Percentiles rank a stretch among this genome's conserved stretches.
phyloP scores from a whole-genome alignment of 2,329 filamentous ascomycete species.

The Ceratocystiopsis sp. region DNA sequence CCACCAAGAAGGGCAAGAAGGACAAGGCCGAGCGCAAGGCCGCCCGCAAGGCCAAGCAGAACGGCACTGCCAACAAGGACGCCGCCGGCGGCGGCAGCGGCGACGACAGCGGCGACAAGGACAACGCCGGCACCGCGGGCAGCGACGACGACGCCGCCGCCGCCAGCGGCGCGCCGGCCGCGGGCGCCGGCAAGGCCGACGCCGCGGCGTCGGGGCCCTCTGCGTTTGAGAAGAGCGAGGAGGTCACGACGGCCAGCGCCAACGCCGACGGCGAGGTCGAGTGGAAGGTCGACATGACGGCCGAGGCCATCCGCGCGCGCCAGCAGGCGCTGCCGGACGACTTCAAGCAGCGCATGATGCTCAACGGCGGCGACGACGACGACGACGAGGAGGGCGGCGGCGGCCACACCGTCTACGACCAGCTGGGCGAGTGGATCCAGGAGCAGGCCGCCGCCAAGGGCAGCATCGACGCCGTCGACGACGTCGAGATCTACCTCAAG shows the following conservation, averaged over 20 bases:
- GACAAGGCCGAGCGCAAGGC: slow-evolving; percentile 89
- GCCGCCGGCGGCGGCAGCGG: slow-evolving; percentile 32
- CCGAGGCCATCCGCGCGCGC: slow-evolving; percentile 86
- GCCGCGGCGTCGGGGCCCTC: too few species aligned
- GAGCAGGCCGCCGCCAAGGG: slow-evolving; percentile 54
- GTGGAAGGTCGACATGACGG: slow-evolving; percentile 94
- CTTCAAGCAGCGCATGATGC: slow-evolving; percentile 78
- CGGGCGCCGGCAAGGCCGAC: slow-evolving; percentile 23
- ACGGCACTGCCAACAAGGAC: slow-evolving; percentile 40
- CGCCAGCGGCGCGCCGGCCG: slow-evolving; percentile 12
- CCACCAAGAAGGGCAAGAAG: slow-evolving; percentile 88
- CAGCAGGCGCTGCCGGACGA: slow-evolving; percentile 86
- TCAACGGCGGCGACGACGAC: slow-evolving; percentile 51
- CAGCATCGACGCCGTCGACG: slow-evolving; percentile 61
- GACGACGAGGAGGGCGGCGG: slow-evolving; percentile 67
- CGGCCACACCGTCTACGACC: slow-evolving; percentile 66
- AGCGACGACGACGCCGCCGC: slow-evolving; percentile 54
- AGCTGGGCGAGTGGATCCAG: slow-evolving; percentile 85
- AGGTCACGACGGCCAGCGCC: slow-evolving; percentile 33
- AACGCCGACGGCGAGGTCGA: slow-evolving; percentile 45
- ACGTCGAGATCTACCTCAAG: slow-evolving; percentile 88
- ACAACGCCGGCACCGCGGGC: slow-evolving; percentile 31
- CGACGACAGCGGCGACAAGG: slow-evolving; percentile 39
- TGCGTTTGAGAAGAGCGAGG: slow-evolving; percentile 11
- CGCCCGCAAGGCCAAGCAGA: slow-evolving; percentile 75